Base-by-base conservation (phyloP, 108 stramenopile species). In the Conticribra guillardii region DNA sequence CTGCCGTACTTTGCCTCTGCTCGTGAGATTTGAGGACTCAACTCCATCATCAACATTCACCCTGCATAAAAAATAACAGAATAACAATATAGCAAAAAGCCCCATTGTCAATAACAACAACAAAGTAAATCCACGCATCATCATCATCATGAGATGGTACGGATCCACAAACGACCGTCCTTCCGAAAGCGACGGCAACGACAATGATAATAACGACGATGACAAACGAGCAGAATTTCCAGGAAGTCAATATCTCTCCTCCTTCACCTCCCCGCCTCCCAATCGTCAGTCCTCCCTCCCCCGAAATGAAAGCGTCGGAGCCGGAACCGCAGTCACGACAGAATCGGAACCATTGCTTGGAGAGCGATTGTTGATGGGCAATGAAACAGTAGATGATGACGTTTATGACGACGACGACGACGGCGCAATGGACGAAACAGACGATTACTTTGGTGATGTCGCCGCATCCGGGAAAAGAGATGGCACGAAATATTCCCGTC, bases 341-440 rank as follows among this genome's bases (percentile, higher is more conserved):
- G 73, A 73, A 44, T 56, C 73, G 0, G 73, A 73, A 18, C 63
- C 73, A 1, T 48, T 73, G 8, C 30, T 65, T n/a, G 73, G 73
- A 2, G 73, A 73, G n/a, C 30, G 23, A 48, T 52, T 54, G 64
- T n/a, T 65, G 14, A 17, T 56, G 26, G 23, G 54, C 8, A 24
- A 34, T 18, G 69, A 60, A 47, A 59, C 49, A 19, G n/a, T 9
- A 28, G 58, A 34, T 4, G 47, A 23, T 22, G 28, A 60, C 34
- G 37, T n/a, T n/a, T n/a, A n/a, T 18, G 69, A 60, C 58, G 69
- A 60, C 5, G n/a, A 22, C 33, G 58, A 34, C 17, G 47, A 23
- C 33, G 28, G 51, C 34, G 37, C 5, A 11, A 44, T 14, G 21
- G 41, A 16, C 4, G 11, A 44, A 19, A 2, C 23, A 24, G 19